Base-by-base conservation (phyloP, 2,329 filamentous ascomycete genomes). In the Knoxdaviesia proteae region DNA sequence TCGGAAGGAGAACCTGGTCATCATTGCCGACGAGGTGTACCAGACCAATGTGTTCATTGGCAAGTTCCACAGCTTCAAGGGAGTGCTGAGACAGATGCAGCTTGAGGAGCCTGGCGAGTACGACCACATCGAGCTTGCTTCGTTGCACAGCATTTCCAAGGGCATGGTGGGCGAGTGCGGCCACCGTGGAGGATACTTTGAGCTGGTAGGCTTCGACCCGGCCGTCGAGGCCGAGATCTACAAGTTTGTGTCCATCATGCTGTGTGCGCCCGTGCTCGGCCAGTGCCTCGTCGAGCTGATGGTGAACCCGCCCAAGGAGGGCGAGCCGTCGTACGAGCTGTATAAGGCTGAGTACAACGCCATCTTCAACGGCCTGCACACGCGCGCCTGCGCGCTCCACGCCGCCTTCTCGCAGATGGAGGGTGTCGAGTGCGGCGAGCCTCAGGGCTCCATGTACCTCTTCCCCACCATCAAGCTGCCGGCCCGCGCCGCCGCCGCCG, bases 141-240 rank as follows among this genome's bases (percentile, higher is more conserved):
- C 84, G 42, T 69, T 98, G 50, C 88, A 98, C 69, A 88, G 80
- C 53, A 71, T 92, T 44, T 94, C 84, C 57, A 98, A 98, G 73
- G 90, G 90, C 54, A 96, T 98, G 87, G 83, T 94, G 6, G 90
- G 90, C 56, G 90, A 98, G 67, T 98, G 90, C 59, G 90, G 90
- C 42, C 90, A 98, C 67, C 83, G 90, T 49, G 90, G 88, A 52
- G 90, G 90, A 43, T 98, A 93, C 71, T 96, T 96, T 56, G 90
- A 98, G 69, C 77, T 98, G 45, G 74, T 87, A 46, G 84, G 84
- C 51, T 94, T 98, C 60, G 77, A 93, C 57, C 63, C 74, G 7
- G 69, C 81, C 54, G 90, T 98, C 49, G 79, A 83, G 55, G 83
- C 80, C 49, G 80, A 96, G 66, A 87, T 98, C 60, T 96, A 96